Percentiles rank a stretch among this genome's conserved stretches.
These are phyloP conservation scores for Yarrowia alimentaria DNA, from an alignment of 805 yeast species.

Conservation along the genomic window DNA sequence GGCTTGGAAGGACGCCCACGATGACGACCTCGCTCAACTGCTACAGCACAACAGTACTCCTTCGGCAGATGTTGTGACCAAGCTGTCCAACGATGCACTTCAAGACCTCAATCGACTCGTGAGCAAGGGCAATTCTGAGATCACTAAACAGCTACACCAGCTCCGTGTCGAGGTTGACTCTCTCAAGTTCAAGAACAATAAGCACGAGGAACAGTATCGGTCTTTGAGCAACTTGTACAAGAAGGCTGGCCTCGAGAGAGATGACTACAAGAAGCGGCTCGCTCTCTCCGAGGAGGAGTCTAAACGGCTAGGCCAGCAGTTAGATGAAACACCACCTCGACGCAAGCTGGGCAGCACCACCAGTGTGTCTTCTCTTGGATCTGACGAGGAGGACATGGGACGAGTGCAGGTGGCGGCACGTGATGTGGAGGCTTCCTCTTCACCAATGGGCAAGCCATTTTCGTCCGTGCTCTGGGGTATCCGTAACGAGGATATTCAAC, in stretches of 20 bases:
- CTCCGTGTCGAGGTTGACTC: slow-evolving; percentile 23
- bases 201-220: slow-evolving; percentile 25
- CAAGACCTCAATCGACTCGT: slow-evolving; percentile 13
- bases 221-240: slow-evolving; percentile 18
- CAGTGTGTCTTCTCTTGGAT: slow-evolving; percentile 1
- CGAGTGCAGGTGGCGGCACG: slow-evolving; percentile 18
- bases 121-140: slow-evolving; percentile 21
- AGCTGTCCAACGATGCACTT: slow-evolving; percentile 21
- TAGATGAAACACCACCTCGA: neutral
- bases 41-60: slow-evolving; percentile 11
- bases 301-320: neutral
- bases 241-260: slow-evolving; percentile 20
- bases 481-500: slow-evolving; percentile 25
- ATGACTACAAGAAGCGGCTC: slow-evolving; percentile 23
- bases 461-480: slow-evolving; percentile 23
- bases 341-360: slow-evolving; percentile 2
- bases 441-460: slow-evolving; percentile 26
- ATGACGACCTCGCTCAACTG: neutral
- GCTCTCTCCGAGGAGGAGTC: slow-evolving; percentile 4
- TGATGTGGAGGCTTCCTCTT: slow-evolving; percentile 1
- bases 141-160: slow-evolving; percentile 25
- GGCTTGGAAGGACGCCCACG: slow-evolving; percentile 16
- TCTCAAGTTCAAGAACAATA: slow-evolving; percentile 13
- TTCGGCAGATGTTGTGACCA: slow-evolving; percentile 14
- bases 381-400: slow-evolving; percentile 18